A percentile compares a stretch with the other conserved stretches of the same genome.
These are phyloP conservation scores for Penicillium mononematosum DNA, from an alignment of 495 filamentous ascomycete species.

Conservation along the genomic window DNA sequence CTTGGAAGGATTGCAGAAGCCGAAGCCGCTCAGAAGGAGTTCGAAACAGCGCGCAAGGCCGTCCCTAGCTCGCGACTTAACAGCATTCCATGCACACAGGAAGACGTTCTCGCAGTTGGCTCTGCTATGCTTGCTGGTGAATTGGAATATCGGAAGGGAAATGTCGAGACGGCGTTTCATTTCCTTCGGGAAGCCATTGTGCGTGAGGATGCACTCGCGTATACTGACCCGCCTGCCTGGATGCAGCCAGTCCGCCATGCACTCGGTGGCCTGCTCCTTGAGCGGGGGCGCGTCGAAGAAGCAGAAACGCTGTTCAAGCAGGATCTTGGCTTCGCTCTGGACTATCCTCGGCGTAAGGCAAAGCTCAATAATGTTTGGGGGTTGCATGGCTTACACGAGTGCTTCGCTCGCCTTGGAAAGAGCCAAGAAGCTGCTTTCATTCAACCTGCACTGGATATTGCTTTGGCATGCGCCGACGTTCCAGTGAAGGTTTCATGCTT, in stretches of 20 bases:
- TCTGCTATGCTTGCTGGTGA: slow-evolving; percentile 3
- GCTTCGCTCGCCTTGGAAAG: slow-evolving; percentile 2
- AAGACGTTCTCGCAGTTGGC: neutral
- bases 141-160: slow-evolving; percentile 3
- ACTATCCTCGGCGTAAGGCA: slow-evolving; percentile 1
- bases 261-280: slow-evolving; percentile 2
- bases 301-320: slow-evolving; percentile 1
- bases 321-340: neutral
- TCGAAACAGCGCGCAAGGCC: neutral
- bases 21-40: neutral
- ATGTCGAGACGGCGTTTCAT: neutral
- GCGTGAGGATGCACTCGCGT: neutral
- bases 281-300: neutral
- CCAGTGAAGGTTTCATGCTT: slow-evolving; percentile 1
- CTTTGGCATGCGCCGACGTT: slow-evolving; percentile 2
- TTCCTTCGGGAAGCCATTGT: slow-evolving; percentile 1
- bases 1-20: slow-evolving; percentile 6
- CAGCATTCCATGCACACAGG: slow-evolving; percentile 3
- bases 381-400: slow-evolving; percentile 1
- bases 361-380: slow-evolving; percentile 9
- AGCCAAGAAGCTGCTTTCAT: neutral
- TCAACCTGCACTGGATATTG: neutral
- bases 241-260: slow-evolving; percentile 7
- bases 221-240: neutral
- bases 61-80: slow-evolving; percentile 2